Percentiles rank a stretch among this genome's conserved stretches.
These are phyloP conservation scores for Colletotrichum godetiae DNA, from an alignment of 2,329 filamentous ascomycete genomes.

Conservation along the genomic window DNA sequence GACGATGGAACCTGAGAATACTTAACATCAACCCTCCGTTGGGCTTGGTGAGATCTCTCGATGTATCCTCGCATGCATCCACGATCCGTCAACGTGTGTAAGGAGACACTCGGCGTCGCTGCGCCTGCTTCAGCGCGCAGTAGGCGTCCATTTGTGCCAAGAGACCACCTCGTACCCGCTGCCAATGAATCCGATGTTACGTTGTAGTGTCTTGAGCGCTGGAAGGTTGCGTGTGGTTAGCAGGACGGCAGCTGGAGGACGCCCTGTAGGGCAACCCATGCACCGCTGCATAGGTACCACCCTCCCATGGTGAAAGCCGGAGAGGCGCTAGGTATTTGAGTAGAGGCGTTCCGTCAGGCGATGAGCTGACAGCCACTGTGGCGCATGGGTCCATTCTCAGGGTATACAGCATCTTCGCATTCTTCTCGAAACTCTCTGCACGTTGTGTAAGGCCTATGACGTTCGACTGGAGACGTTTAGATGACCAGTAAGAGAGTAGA, in stretches of 20 bases:
- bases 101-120: not conserved
- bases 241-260: slow-evolving; percentile 19
- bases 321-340: not conserved
- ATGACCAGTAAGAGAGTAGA: not conserved
- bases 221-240: slow-evolving; percentile 18
- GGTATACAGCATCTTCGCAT: slow-evolving; percentile 1
- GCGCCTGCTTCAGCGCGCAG: not conserved
- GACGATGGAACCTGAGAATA: slow-evolving; percentile 8
- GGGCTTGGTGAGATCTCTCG: not conserved
- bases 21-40: not conserved
- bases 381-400: slow-evolving; percentile 1
- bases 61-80: not conserved
- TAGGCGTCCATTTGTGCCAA: slow-evolving; percentile 17
- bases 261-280: slow-evolving; percentile 2
- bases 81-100: not conserved
- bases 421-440: not conserved
- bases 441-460: not conserved
- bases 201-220: slow-evolving; percentile 23
- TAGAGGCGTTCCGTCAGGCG: not conserved
- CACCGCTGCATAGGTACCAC: not conserved
- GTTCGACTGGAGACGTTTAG: not conserved
- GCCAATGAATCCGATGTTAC: slow-evolving; percentile 23
- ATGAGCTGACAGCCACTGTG: slow-evolving; percentile 8
- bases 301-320: not conserved
- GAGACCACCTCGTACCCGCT: slow-evolving; percentile 10